These are phyloP conservation scores for Xylaria nigripes DNA, from an alignment of 495 filamentous ascomycete species.

Conservation along the genomic window DNA sequence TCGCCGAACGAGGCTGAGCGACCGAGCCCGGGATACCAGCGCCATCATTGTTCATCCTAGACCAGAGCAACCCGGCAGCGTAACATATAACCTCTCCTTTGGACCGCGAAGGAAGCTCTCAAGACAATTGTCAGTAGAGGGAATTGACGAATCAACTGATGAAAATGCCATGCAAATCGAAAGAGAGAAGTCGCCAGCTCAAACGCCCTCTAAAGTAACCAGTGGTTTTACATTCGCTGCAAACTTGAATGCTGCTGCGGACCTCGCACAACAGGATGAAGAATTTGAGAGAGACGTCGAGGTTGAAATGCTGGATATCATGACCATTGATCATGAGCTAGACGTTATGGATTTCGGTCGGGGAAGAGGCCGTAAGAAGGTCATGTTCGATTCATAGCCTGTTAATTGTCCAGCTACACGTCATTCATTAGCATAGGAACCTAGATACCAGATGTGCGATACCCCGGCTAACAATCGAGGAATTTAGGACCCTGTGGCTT, in stretches of 20 bases:
- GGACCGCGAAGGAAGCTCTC: constrained; percentile 17
- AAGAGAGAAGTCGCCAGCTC: constrained; percentile 6
- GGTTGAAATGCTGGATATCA: constrained; percentile 46
- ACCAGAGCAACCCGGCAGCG: constrained; percentile 32
- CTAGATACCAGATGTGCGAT: constrained; percentile 28
- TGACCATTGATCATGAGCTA: constrained; percentile 47
- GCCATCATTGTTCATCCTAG: constrained; percentile 37
- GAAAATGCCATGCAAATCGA: constrained; percentile 1
- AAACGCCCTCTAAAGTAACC: constrained; percentile 13
- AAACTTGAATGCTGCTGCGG: constrained; percentile 34
- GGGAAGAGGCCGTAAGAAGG: constrained; percentile 38
- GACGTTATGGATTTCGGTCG: constrained; percentile 38
- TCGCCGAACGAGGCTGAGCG: constrained; percentile 18
- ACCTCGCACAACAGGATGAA: constrained; percentile 36
- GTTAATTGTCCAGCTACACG: background rate
- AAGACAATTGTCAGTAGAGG: constrained; percentile 1
- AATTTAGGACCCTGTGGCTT: constrained; percentile 9
- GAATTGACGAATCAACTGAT: constrained; percentile 23
- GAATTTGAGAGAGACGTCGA: constrained; percentile 43
- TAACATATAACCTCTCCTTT: constrained; percentile 41
- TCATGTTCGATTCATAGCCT: constrained; percentile 36
- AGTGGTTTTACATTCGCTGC: constrained; percentile 37
- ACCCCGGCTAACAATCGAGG: constrained; percentile 19
- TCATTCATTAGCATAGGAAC: constrained; percentile 2
- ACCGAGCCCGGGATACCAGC: constrained; percentile 23